phyloP scores from a whole-genome alignment of 257 asterid genomes.

The Capsicum rhomboideum region DNA sequence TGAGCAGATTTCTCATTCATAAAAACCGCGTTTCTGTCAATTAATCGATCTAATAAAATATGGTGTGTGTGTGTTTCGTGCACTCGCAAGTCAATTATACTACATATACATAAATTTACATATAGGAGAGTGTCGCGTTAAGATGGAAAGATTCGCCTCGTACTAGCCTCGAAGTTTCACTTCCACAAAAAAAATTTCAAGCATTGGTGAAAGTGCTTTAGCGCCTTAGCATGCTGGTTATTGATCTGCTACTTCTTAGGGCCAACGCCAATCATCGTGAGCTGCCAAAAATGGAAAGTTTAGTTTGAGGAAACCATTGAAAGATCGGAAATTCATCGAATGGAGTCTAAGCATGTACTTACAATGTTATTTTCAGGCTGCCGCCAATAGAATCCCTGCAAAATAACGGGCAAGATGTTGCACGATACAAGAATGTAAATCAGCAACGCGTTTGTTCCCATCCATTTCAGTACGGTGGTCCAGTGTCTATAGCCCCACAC shows the following conservation, averaged over 20 bases:
- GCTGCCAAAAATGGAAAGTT: background rate
- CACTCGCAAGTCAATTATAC: background rate
- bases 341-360: conserved; percentile 5
- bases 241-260: background rate
- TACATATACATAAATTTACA: conserved; percentile 5
- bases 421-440: conserved; percentile 52
- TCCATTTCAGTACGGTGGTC: conserved; percentile 38
- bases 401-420: conserved; percentile 45
- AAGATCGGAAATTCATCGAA: background rate
- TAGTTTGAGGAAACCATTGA: background rate
- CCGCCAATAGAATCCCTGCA: conserved; percentile 59
- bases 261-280: conserved; percentile 7
- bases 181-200: background rate
- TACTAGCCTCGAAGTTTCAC: background rate
- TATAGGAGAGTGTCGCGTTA: background rate
- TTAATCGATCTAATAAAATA: background rate
- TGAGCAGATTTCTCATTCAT: background rate
- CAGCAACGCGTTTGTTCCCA: conserved; percentile 47
- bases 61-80: background rate
- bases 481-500: conserved; percentile 37
- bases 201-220: background rate
- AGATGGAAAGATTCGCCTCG: background rate
- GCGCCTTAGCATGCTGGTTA: background rate
- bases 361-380: conserved; percentile 45
- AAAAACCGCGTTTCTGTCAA: background rate